Evolutionary conservation across 1,284 basidiomycete genomes (phyloP), one percentile per base, ranked within the genome.

Genomic region (Phlebopus sp.): DNA sequence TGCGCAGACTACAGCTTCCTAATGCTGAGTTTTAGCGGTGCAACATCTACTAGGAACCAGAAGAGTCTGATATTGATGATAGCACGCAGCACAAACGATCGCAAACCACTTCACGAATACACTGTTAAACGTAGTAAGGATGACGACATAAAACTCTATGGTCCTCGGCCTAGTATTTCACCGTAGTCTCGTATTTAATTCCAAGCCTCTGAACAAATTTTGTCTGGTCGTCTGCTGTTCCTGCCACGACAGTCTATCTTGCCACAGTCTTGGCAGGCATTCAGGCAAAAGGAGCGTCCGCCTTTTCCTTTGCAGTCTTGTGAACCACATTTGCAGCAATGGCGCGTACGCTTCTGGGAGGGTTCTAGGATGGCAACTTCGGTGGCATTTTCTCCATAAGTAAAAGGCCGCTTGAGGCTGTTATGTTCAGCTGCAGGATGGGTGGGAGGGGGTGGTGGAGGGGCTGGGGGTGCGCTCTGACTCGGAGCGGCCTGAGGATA

Each of bases 231-330:
- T 60, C 85, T 75, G 59, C 81, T 84, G 59, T 86, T 88, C 64
- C 85, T 72, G 31, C 85, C 85, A 57, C 75, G 80, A 60, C 85
- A 88, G 21, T 83, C 82, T 54, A 81, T 57, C 69, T 82, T 82
- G 17, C 84, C 83, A 60, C 86, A 88, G 64, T 88, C 85, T 69
- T 86, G 82, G 57, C 85, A 88, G 37, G 77, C 70, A 60, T 81
- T 86, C 55, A 69, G 70, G 61, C 85, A 88, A 60, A 85, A 86
- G 38, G 70, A 70, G 23, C 83, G 71, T 7, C 85, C 85, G 9
- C 85, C 85, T 55, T 87, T 88, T 39, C 85, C 85, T 63, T 88
- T 88, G 65, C 85, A 88, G 21, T 84, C 79, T 62, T 83, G 79
- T 37, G 77, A 81, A 10, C 85, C 85, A 51, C 85, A 88, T 68